A percentile compares a stretch with the other conserved stretches of the same genome.
phyloP scores from a whole-genome alignment of 2,329 filamentous ascomycete genomes.

The Didymella keratinophila region DNA sequence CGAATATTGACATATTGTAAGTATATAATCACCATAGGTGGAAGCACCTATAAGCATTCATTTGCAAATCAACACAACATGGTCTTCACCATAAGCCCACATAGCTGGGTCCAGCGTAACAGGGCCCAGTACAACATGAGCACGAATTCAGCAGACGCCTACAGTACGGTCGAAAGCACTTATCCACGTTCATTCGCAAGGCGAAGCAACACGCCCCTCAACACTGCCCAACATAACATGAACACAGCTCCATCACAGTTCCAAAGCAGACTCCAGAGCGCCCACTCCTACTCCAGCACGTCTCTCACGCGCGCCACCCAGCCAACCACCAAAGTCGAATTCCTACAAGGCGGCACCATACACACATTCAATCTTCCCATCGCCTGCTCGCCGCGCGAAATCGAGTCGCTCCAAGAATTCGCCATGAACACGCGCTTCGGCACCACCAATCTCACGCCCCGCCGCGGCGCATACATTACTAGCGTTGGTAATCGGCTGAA shows the following conservation, averaged over 20 bases:
- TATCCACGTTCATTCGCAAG: not conserved
- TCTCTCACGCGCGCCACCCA: not conserved
- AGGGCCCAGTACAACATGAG: no score
- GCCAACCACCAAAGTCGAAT: not conserved
- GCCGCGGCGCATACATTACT: not conserved
- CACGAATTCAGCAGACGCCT: no score
- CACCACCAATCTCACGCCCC: not conserved
- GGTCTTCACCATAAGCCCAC: no score
- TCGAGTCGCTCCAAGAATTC: conserved; percentile 1
- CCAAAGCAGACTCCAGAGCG: not conserved
- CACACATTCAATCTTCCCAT: not conserved
- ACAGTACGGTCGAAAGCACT: no score
- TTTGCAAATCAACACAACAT: no score
- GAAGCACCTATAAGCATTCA: no score
- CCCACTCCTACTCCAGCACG: not conserved
- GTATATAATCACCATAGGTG: no score
- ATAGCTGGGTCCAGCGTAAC: no score
- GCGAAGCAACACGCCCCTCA: not conserved
- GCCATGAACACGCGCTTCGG: not conserved
- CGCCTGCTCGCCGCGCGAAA: not conserved
- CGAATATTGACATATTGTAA: no score
- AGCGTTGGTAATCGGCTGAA: not conserved
- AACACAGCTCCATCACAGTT: not conserved
- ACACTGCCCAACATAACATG: not conserved
- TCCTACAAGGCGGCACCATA: not conserved